Percentiles rank a stretch among this genome's conserved stretches.
Evolutionary conservation across 2,329 filamentous ascomycete species (phyloP).

Genomic region (Nannizziopsis arthrosporioides): DNA sequence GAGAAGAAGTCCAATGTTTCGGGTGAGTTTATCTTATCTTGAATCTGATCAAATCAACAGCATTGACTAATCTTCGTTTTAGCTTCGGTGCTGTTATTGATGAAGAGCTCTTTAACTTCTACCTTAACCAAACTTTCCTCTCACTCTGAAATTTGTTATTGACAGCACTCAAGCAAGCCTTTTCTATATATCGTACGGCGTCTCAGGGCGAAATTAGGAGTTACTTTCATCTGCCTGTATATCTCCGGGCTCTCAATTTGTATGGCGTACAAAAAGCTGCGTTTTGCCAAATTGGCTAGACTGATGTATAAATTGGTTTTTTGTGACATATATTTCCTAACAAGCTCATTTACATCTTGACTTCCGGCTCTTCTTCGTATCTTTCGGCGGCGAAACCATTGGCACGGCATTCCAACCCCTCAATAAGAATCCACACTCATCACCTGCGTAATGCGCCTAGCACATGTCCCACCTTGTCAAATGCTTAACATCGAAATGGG

Average conservation of each 20-base stretch:
- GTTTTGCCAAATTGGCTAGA: too few species aligned
- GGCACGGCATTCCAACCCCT: too few species aligned
- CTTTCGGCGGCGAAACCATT: too few species aligned
- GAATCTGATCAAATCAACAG: not conserved
- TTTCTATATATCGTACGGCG: too few species aligned
- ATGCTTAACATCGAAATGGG: constrained; percentile 20
- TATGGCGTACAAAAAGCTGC: too few species aligned
- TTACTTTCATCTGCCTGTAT: not conserved
- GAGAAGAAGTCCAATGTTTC: constrained; percentile 28
- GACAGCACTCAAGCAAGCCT: not conserved
- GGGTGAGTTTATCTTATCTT: constrained; percentile 22
- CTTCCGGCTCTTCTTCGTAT: too few species aligned
- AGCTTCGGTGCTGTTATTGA: constrained; percentile 22
- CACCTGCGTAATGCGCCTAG: too few species aligned
- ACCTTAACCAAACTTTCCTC: constrained; percentile 11
- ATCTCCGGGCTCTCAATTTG: not conserved
- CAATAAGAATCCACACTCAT: too few species aligned
- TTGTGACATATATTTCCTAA: not conserved
- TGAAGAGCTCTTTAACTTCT: constrained; percentile 16
- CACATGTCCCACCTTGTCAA: constrained; percentile 11
- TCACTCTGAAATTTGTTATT: constrained; percentile 1
- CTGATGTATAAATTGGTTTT: not conserved
- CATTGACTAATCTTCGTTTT: not conserved
- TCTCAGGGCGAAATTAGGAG: not conserved
- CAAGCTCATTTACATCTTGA: not conserved